These are phyloP conservation scores for Pichia californica DNA, from an alignment of 805 yeast species.

Conservation along the genomic window DNA sequence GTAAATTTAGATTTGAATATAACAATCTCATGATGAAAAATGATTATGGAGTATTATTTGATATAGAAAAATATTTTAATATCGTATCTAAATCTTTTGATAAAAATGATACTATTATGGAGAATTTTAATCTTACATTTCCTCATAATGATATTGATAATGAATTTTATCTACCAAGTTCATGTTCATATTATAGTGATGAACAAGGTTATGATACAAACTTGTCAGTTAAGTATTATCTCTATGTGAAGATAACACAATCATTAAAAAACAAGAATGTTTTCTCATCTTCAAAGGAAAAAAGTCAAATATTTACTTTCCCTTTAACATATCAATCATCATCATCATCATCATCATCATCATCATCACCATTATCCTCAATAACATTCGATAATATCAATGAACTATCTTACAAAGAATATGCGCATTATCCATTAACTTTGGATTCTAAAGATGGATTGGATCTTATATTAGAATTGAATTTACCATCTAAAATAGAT, in stretches of 20 bases:
- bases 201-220: not conserved
- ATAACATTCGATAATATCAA: no score
- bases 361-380: not conserved
- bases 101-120: not conserved
- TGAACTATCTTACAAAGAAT: not conserved
- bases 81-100: not conserved
- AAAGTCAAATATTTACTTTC: not conserved
- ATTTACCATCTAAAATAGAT: not conserved
- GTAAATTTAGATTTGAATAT: not conserved
- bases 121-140: conserved; percentile 1
- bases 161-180: conserved; percentile 1
- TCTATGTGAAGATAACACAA: not conserved
- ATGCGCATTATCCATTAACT: not conserved
- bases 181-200: conserved; percentile 1
- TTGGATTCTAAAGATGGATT: not conserved
- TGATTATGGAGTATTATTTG: not conserved
- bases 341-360: not conserved
- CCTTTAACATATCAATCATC: not conserved
- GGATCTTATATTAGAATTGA: not conserved
- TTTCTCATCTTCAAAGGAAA: not conserved
- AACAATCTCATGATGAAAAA: not conserved
- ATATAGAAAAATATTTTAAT: not conserved
- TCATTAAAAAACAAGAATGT: not conserved
- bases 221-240: not conserved
- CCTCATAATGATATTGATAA: conserved; percentile 3